phyloP scores from a whole-genome alignment of 495 filamentous ascomycete species.

The Aspergillus olivimuriae region DNA sequence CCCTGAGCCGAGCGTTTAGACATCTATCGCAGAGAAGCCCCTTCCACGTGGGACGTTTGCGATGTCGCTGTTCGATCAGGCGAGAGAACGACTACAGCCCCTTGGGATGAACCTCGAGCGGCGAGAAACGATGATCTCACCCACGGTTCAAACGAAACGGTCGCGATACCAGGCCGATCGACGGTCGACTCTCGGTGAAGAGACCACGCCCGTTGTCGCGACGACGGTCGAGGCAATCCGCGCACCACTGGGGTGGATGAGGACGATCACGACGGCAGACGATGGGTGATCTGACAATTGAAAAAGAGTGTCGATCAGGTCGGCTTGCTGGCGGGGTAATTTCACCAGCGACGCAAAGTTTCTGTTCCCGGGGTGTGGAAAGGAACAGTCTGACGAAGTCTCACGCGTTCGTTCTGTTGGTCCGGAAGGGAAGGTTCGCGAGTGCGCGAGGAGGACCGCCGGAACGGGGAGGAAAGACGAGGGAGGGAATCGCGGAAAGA shows the following conservation, averaged over 20 bases:
- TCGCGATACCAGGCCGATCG: too few relatives aligned
- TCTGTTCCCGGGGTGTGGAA: background rate
- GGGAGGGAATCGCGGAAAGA: too few relatives aligned
- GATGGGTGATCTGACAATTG: background rate
- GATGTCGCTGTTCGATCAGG: background rate
- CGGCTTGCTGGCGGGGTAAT: background rate
- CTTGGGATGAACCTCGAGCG: conserved; percentile 3
- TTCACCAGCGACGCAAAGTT: background rate
- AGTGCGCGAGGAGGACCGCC: background rate
- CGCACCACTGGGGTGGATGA: conserved; percentile 4
- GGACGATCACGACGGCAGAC: background rate
- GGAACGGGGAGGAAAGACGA: background rate
- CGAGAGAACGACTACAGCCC: conserved; percentile 8
- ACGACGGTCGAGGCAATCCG: conserved; percentile 8
- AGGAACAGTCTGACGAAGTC: background rate
- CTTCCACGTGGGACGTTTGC: conserved; percentile 1
- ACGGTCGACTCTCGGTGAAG: background rate
- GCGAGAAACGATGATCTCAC: conserved; percentile 10
- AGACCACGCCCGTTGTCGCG: conserved; percentile 1
- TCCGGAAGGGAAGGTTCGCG: background rate
- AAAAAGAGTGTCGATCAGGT: background rate
- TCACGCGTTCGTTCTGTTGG: background rate
- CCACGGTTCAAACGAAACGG: background rate
- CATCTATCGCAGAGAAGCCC: conserved; percentile 19
- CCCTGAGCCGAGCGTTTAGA: conserved; percentile 34